Percentiles rank a stretch among this genome's conserved stretches.
Evolutionary conservation across 2,329 filamentous ascomycete genomes (phyloP).

Genomic region (Exophiala spinifera): DNA sequence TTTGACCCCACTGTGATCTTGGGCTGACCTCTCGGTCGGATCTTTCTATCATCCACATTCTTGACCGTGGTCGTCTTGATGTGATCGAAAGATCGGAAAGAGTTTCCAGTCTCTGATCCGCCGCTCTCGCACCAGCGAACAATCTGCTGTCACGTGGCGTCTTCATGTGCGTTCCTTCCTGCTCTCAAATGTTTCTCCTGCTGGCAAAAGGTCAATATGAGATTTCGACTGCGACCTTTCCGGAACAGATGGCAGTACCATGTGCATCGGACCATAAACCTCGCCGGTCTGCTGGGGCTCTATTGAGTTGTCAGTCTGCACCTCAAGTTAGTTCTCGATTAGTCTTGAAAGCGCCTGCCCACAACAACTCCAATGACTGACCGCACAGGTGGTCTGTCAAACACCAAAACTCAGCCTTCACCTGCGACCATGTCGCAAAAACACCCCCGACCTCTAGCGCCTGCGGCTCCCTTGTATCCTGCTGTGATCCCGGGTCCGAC

Average conservation of each 20-base stretch:
- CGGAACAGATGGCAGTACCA: not conserved
- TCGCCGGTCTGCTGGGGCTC: not conserved
- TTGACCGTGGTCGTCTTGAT: not conserved
- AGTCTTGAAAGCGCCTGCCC: not conserved
- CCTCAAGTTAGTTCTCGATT: not conserved
- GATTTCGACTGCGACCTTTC: not conserved
- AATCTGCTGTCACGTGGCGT: not conserved
- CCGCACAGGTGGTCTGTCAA: not conserved
- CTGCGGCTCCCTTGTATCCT: not conserved
- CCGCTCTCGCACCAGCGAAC: not conserved
- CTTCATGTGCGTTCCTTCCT: not conserved
- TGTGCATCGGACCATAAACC: not conserved
- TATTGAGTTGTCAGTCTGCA: not conserved
- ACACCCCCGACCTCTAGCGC: not conserved
- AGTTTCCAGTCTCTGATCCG: not conserved
- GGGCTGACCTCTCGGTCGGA: not conserved
- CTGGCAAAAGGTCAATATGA: not conserved
- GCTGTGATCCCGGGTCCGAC: not conserved
- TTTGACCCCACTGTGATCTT: not conserved
- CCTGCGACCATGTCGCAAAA: not conserved
- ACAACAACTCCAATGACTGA: not conserved
- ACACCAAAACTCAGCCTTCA: not conserved
- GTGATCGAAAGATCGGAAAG: not conserved
- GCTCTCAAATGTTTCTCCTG: not conserved
- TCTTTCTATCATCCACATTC: not conserved